Conservation (phyloP, 179 eudicot species). For the Nepenthes alata region DNA sequence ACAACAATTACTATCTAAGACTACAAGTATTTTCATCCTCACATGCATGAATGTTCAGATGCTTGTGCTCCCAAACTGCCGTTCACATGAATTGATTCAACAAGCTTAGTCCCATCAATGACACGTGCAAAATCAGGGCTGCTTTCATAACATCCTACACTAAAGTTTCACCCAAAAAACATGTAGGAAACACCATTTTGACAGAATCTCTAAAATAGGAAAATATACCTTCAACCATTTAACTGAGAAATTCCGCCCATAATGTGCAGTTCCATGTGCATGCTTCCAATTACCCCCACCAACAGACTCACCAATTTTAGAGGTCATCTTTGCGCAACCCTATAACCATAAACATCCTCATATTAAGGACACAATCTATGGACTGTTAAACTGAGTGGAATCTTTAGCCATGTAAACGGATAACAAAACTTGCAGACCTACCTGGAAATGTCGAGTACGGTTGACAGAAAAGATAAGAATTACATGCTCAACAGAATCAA, state of each 20-base stretch:
- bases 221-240: conserved; percentile 86
- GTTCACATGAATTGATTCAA: too few species aligned
- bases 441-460: conserved; percentile 97
- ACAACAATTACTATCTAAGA: too few species aligned
- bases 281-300: conserved; percentile 98
- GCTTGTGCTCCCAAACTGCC: too few species aligned
- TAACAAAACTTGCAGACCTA: conserved; percentile 15
- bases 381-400: conserved; percentile 5
- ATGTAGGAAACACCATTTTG: too few species aligned
- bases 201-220: not conserved
- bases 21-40: too few species aligned
- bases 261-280: conserved; percentile 96
- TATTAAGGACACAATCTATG: not conserved
- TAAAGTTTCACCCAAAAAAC: too few species aligned
- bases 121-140: too few species aligned
- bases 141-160: too few species aligned
- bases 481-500: conserved; percentile 90
- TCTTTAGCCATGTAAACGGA: conserved; percentile 6
- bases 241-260: conserved; percentile 90
- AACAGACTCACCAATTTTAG: conserved; percentile 78
- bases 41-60: too few species aligned
- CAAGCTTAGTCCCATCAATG: too few species aligned
- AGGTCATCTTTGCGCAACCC: conserved; percentile 99
- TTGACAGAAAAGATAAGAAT: conserved; percentile 90
- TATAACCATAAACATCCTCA: conserved; percentile 17